Evolutionary conservation across 371 early-diverging fungal species (phyloP), one percentile per base, ranked within the genome.

Genomic region (Mortierella sp.): DNA sequence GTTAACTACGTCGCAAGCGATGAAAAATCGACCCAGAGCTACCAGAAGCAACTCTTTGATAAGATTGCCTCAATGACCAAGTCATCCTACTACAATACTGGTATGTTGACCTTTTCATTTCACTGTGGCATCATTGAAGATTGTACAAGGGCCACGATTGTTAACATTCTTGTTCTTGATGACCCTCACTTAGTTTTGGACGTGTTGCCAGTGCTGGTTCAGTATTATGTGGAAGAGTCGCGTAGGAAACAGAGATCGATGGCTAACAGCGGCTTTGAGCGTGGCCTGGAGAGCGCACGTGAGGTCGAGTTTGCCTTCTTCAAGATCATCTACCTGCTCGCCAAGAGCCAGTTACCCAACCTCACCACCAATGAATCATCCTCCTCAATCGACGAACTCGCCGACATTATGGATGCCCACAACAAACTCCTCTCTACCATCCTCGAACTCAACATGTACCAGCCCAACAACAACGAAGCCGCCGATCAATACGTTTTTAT

Each of bases 21-120:
- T 28, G 87, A 82, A 31, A 86, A 77, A 34, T 79, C 80, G 26
- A 72, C 80, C 28, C 87, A 86, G 26, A 86, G 87, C 28, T 86
- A 86, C 45, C 87, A 86, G 26, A 86, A 82, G 52, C 87, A 82
- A n/a, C 80, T 86, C 19, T 86, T 86, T 68, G 87, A 86, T n/a
- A 80, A 86, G 19, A 75, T 82, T 38, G 68, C 80, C 13, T 28
- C 70, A 10, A 28, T 86, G 73, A 77, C 68, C 38, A 82, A 80
- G 48, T 82, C 87, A 10, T 75, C 77, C 11, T 34, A 75, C 44
- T 45, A 78, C 6, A 65, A 70, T 55, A 80, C 78, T 63, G 82
- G 80, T 86, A 77, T 54, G 24, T 11, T 6, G 5, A 26, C 16
- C 24, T 55, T 57, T n/a, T 57, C 57, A 57, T 57, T 57, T 24